Conservation (phyloP, 1,284 basidiomycete genomes). For the Baeospora myosura region DNA sequence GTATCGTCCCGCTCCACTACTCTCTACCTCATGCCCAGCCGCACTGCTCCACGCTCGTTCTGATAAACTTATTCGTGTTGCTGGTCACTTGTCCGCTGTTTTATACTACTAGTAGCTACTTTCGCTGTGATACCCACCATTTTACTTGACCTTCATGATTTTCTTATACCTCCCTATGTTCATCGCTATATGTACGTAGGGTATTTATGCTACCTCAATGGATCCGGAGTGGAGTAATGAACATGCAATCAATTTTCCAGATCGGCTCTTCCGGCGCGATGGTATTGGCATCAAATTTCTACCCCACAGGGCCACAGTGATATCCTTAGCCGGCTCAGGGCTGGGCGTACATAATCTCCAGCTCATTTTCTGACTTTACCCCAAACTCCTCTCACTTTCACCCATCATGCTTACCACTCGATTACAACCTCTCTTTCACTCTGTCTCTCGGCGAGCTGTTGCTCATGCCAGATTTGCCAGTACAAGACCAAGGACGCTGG, state of each 20-base stretch:
- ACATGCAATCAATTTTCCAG: no score
- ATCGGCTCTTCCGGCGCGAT: no score
- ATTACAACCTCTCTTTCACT: neutral
- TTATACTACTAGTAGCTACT: slow-evolving; percentile 18
- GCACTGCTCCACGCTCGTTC: slow-evolving; percentile 27
- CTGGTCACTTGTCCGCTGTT: slow-evolving; percentile 6
- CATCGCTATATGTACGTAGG: slow-evolving; percentile 8
- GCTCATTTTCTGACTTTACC: no score
- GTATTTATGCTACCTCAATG: slow-evolving; percentile 4
- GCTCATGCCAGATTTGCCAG: neutral
- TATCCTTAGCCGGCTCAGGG: no score
- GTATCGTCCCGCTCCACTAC: no score
- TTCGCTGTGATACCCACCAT: slow-evolving; percentile 33
- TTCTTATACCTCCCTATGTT: slow-evolving; percentile 16
- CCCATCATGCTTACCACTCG: no score
- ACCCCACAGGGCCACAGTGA: no score
- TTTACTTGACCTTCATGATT: slow-evolving; percentile 12
- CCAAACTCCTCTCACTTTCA: no score
- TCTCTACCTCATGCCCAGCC: slow-evolving; percentile 9
- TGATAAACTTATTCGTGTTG: slow-evolving; percentile 23
- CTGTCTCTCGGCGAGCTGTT: neutral
- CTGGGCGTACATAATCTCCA: no score
- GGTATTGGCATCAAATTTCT: no score
- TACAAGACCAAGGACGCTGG: slow-evolving; percentile 33
- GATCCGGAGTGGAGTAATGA: no score